phyloP scores from a whole-genome alignment of 441 rosid genomes.

The Raphanus hybrid region DNA sequence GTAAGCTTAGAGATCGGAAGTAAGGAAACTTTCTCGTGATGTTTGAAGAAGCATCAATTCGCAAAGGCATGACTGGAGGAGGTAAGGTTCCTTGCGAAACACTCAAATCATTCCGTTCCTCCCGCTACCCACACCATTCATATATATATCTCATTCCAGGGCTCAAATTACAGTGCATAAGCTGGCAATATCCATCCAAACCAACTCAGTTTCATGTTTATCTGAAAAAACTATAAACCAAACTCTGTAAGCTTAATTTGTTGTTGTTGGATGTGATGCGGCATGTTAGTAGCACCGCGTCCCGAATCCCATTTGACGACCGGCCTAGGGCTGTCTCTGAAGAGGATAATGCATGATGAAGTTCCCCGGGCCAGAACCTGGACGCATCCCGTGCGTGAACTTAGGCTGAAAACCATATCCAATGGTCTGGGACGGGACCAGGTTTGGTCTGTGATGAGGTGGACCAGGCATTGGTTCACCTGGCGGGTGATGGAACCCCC shows the following conservation, averaged over 20 bases:
- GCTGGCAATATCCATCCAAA: constrained; percentile 23
- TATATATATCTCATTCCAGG: constrained; percentile 55
- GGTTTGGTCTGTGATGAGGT: constrained; percentile 54
- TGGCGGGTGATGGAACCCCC: too few relatives aligned
- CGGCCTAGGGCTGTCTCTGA: constrained; percentile 62
- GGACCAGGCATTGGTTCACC: constrained; percentile 17
- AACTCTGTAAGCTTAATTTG: constrained; percentile 29
- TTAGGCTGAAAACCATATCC: constrained; percentile 71
- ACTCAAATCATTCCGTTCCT: constrained; percentile 41
- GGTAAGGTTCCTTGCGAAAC: constrained; percentile 29
- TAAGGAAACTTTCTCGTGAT: constrained; percentile 16
- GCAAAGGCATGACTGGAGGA: constrained; percentile 44
- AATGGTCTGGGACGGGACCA: constrained; percentile 59
- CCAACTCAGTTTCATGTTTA: not conserved
- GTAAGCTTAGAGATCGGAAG: constrained; percentile 59
- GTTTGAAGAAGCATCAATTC: constrained; percentile 50
- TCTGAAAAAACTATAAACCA: not conserved
- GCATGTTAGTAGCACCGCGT: constrained; percentile 53
- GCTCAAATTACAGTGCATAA: constrained; percentile 39
- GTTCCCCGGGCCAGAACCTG: constrained; percentile 46
- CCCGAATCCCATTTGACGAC: constrained; percentile 55
- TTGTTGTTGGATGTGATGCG: constrained; percentile 57
- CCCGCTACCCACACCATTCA: constrained; percentile 48
- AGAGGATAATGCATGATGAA: constrained; percentile 59
- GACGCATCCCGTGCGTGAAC: constrained; percentile 60